phyloP scores from a whole-genome alignment of 2,329 filamentous ascomycete species.

The Pyrenophora seminiperda region DNA sequence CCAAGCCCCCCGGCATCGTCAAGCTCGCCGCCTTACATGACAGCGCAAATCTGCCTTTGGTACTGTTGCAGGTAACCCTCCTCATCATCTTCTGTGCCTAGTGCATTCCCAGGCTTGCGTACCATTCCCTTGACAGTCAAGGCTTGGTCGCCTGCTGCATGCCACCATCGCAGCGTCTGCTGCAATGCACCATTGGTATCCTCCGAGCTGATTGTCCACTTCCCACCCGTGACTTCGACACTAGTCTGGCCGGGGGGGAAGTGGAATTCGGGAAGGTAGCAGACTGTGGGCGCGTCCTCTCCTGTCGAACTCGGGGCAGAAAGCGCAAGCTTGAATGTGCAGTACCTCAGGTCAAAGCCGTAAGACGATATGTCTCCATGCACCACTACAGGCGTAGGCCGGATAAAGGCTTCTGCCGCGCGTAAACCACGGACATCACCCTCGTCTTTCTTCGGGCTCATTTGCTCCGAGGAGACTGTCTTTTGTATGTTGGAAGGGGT shows the following conservation, averaged over 20 bases:
- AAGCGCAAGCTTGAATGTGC: conserved; percentile 75
- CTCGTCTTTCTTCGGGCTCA: conserved; percentile 42
- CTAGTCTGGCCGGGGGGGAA: conserved; percentile 76
- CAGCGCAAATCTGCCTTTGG: conserved; percentile 51
- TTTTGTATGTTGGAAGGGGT: conserved; percentile 77
- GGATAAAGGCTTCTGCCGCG: conserved; percentile 90
- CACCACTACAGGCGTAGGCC: conserved; percentile 78
- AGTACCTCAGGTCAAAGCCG: conserved; percentile 81
- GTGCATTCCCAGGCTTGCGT: conserved; percentile 56
- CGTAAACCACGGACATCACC: conserved; percentile 66
- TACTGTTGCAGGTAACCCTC: conserved; percentile 76
- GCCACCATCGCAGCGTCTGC: conserved; percentile 90
- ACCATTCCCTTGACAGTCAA: conserved; percentile 77
- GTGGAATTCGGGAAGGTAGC: conserved; percentile 90
- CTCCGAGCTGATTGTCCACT: conserved; percentile 82
- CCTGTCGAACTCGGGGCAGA: conserved; percentile 63
- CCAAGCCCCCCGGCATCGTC: conserved; percentile 2
- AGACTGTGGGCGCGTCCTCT: conserved; percentile 73
- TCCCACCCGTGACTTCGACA: conserved; percentile 80
- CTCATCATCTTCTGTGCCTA: conserved; percentile 69
- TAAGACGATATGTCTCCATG: conserved; percentile 73
- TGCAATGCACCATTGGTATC: conserved; percentile 71
- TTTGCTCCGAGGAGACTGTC: conserved; percentile 65
- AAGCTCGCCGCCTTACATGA: conserved; percentile 47
- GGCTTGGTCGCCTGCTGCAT: conserved; percentile 80